These are phyloP conservation scores for Aspergillus mulundensis DNA, from an alignment of 495 filamentous ascomycete species.

Conservation along the genomic window DNA sequence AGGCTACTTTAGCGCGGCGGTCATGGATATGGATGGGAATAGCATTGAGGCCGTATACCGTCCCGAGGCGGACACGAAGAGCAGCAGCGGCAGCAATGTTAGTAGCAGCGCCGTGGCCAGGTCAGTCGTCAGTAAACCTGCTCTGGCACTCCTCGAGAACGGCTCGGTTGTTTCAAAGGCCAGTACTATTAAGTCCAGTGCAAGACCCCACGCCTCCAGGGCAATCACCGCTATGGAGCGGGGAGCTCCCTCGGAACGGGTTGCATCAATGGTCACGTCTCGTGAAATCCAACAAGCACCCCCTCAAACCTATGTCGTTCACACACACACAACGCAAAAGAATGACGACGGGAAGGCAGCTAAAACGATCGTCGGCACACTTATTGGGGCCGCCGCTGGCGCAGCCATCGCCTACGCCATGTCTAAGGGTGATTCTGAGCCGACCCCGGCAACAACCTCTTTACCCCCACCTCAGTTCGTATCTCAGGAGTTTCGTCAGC, in stretches of 20 bases:
- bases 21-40: constrained; percentile 59
- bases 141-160: constrained; percentile 35
- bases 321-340: constrained; percentile 27
- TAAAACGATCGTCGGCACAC: constrained; percentile 65
- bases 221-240: constrained; percentile 29
- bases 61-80: constrained; percentile 18
- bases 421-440: constrained; percentile 47
- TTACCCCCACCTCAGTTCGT: constrained; percentile 4
- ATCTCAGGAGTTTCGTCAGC: constrained; percentile 28
- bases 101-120: constrained; percentile 28
- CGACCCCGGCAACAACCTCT: constrained; percentile 16
- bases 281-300: constrained; percentile 27
- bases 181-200: constrained; percentile 27
- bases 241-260: constrained; percentile 17
- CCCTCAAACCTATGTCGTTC: constrained; percentile 30
- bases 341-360: constrained; percentile 39
- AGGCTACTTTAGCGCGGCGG: constrained; percentile 56
- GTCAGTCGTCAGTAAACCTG: constrained; percentile 31
- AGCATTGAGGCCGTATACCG: constrained; percentile 59
- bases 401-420: constrained; percentile 73
- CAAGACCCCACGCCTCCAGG: constrained; percentile 28
- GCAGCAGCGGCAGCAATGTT: constrained; percentile 23
- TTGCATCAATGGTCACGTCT: constrained; percentile 25
- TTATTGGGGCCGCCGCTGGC: constrained; percentile 73
- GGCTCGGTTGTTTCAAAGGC: constrained; percentile 39